These are phyloP conservation scores for Metrosideros polymorpha DNA, from an alignment of 441 rosid genomes.

Conservation along the genomic window DNA sequence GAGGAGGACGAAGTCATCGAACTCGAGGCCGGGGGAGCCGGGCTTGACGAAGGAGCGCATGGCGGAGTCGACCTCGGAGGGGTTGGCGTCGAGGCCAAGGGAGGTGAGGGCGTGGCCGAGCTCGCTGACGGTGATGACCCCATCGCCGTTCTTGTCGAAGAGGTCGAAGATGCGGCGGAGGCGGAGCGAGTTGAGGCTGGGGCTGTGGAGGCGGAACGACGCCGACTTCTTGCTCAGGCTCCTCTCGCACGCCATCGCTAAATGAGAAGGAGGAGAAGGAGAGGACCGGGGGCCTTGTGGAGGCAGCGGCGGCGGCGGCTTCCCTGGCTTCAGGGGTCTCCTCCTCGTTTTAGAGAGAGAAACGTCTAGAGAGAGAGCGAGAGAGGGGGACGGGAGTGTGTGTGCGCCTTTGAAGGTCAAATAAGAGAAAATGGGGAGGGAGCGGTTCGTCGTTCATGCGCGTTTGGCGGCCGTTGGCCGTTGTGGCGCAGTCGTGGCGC, in stretches of 20 bases:
- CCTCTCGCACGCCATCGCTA: neutral
- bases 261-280: neutral
- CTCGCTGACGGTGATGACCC: neutral
- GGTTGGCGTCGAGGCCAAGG: neutral
- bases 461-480: neutral
- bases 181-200: constrained; percentile 3
- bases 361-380: neutral
- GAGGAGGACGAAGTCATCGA: neutral
- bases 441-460: neutral
- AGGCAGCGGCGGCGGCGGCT: neutral
- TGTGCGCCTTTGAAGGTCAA: neutral
- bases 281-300: neutral
- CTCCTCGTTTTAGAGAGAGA: neutral
- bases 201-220: constrained; percentile 1
- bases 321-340: neutral
- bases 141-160: neutral
- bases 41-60: neutral
- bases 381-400: neutral
- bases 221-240: neutral
- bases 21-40: neutral
- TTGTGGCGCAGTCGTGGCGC: neutral
- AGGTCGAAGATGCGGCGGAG: constrained; percentile 1
- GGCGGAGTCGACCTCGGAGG: neutral
- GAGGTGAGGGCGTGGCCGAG: neutral
- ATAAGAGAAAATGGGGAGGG: neutral